phyloP scores from a whole-genome alignment of 1,139 yeast species.

The Protomyces pachydermus region DNA sequence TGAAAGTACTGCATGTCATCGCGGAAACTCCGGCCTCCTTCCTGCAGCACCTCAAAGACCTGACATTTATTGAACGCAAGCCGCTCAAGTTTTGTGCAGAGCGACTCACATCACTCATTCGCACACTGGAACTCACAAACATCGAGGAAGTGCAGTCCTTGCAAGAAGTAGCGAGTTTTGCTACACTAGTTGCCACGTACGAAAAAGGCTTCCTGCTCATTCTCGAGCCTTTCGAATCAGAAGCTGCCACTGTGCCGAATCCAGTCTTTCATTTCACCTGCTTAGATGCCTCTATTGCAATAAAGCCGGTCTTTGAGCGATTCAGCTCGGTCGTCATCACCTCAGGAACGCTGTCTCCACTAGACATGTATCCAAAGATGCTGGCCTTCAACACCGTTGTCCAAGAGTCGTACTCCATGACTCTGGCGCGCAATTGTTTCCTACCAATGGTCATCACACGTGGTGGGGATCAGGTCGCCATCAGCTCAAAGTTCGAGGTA shows the following conservation, averaged over 20 bases:
- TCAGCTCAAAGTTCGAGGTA: constrained; percentile 91
- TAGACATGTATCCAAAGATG: constrained; percentile 99
- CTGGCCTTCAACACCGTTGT: constrained; percentile 87
- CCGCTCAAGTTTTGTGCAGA: constrained; percentile 91
- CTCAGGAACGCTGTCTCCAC: constrained; percentile 95
- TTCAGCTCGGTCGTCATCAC: constrained; percentile 93
- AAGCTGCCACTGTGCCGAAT: constrained; percentile 94
- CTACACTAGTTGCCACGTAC: constrained; percentile 89
- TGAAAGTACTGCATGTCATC: constrained; percentile 94
- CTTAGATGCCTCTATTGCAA: constrained; percentile 95
- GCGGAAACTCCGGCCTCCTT: constrained; percentile 95
- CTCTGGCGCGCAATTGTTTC: constrained; percentile 84
- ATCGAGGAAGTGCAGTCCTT: constrained; percentile 89
- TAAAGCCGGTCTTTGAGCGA: constrained; percentile 90
- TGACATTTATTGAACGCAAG: constrained; percentile 85
- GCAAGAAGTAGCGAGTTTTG: constrained; percentile 94
- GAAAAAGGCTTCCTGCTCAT: constrained; percentile 88
- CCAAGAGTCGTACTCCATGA: constrained; percentile 94
- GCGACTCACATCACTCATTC: constrained; percentile 74
- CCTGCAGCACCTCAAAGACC: constrained; percentile 82
- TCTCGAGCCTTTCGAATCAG: constrained; percentile 93
- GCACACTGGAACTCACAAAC: constrained; percentile 80
- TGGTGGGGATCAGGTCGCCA: constrained; percentile 96
- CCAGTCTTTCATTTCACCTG: constrained; percentile 94
- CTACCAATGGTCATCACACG: constrained; percentile 94